A percentile compares a stretch with the other conserved stretches of the same genome.
These are phyloP conservation scores for Dichotomocladium elegans DNA, from an alignment of 371 early-diverging fungal genomes.

Conservation along the genomic window DNA sequence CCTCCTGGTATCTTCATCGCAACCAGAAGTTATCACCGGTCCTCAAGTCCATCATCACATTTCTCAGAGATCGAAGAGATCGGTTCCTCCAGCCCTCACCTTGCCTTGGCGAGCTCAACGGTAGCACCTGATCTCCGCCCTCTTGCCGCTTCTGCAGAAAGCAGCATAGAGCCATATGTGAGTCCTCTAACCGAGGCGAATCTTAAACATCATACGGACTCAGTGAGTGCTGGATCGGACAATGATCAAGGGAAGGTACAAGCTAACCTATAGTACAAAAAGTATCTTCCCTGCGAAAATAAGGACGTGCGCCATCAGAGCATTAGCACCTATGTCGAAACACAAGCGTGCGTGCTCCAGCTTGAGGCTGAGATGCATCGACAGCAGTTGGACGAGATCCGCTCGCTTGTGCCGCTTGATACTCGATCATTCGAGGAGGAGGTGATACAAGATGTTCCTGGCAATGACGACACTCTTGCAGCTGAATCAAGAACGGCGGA, in stretches of 20 bases:
- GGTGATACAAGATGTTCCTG: neutral
- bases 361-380: constrained; percentile 11
- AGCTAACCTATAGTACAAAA: neutral
- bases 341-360: constrained; percentile 3
- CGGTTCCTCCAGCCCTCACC: neutral
- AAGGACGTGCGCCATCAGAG: neutral
- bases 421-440: constrained; percentile 4
- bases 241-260: no score
- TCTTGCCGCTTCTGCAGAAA: no score
- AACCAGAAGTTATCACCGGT: no score
- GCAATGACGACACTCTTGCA: neutral
- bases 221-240: no score
- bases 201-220: constrained; percentile 10
- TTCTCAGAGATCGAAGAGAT: constrained; percentile 9
- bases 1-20: neutral
- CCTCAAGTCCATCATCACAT: constrained; percentile 5
- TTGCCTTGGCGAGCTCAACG: neutral
- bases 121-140: no score
- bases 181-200: constrained; percentile 18
- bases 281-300: neutral
- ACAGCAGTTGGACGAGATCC: constrained; percentile 4
- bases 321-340: constrained; percentile 3
- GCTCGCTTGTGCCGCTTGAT: constrained; percentile 10
- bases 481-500: neutral
- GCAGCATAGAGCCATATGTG: constrained; percentile 11